Evolutionary conservation across 495 filamentous ascomycete genomes (phyloP).

Genomic region (Neurospora tetraspora): DNA sequence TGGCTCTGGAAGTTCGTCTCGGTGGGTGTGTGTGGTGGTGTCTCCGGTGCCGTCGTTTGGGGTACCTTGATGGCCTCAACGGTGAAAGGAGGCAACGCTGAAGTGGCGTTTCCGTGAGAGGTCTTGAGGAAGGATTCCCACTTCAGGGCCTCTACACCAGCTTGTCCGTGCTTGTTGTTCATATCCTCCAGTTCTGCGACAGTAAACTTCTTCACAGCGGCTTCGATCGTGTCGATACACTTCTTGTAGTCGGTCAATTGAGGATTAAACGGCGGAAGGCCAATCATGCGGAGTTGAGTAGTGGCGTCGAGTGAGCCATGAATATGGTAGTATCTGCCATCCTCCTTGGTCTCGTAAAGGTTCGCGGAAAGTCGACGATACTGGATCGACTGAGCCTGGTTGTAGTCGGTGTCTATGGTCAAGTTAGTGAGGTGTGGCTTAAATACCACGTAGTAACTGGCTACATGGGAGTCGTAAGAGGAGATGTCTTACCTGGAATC

Average conservation of each 20-base stretch:
- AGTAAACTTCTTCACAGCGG: slow-evolving; percentile 52
- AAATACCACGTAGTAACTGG: neutral
- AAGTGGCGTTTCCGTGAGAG: slow-evolving; percentile 39
- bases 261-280: slow-evolving; percentile 51
- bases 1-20: slow-evolving; percentile 12
- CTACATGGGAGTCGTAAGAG: neutral
- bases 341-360: slow-evolving; percentile 58
- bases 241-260: slow-evolving; percentile 56
- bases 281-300: slow-evolving; percentile 61
- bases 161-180: slow-evolving; percentile 52
- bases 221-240: slow-evolving; percentile 57
- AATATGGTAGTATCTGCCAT: slow-evolving; percentile 62
- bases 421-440: neutral
- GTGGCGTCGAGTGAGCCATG: slow-evolving; percentile 67
- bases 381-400: slow-evolving; percentile 58
- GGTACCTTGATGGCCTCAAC: neutral
- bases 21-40: slow-evolving; percentile 42
- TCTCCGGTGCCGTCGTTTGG: slow-evolving; percentile 26
- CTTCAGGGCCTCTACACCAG: slow-evolving; percentile 56
- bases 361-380: slow-evolving; percentile 70
- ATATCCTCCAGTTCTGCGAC: slow-evolving; percentile 52
- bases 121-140: slow-evolving; percentile 54
- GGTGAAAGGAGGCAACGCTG: slow-evolving; percentile 17
- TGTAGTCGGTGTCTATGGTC: slow-evolving; percentile 55
- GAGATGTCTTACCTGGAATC: slow-evolving; percentile 46